Evolutionary conservation across 2,329 filamentous ascomycete species (phyloP).

Genomic region (Penicillium palitans): DNA sequence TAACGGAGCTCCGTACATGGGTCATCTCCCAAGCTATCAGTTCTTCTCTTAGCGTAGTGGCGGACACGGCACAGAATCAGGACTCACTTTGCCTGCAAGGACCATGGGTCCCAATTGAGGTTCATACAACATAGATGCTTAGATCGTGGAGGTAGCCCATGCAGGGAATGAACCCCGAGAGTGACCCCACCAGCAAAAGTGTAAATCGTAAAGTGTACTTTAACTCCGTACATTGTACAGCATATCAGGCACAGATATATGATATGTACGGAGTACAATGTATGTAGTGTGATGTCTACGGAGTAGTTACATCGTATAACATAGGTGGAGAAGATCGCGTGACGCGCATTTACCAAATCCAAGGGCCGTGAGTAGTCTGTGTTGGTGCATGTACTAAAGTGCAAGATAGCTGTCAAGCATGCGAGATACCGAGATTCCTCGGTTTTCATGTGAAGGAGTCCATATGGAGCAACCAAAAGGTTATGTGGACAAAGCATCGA

Average conservation of each 20-base stretch:
- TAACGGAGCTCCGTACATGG: neutral
- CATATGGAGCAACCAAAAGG: slow-evolving; percentile 1
- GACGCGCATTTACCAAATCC: neutral
- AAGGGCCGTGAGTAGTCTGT: neutral
- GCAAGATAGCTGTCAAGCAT: slow-evolving; percentile 24
- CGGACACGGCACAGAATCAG: slow-evolving; percentile 14
- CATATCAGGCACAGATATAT: neutral
- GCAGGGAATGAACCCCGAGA: slow-evolving; percentile 16
- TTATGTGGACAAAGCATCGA: slow-evolving; percentile 4
- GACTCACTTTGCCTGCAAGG: slow-evolving; percentile 5
- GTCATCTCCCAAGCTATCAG: neutral
- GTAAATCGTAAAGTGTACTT: neutral
- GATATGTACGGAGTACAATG: neutral
- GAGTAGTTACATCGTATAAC: neutral
- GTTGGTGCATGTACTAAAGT: neutral
- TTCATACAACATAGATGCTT: slow-evolving; percentile 3
- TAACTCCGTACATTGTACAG: too few relatives aligned
- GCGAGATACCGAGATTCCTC: slow-evolving; percentile 20
- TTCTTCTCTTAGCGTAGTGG: slow-evolving; percentile 6
- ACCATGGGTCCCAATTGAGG: slow-evolving; percentile 11
- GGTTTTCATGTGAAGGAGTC: slow-evolving; percentile 23
- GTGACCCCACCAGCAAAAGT: slow-evolving; percentile 2
- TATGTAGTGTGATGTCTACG: neutral
- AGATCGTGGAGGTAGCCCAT: slow-evolving; percentile 23
- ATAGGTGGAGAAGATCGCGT: neutral